Evolutionary conservation across 768 basidiomycete genomes (phyloP).

Genomic region (Lactifluus subvellereus): DNA sequence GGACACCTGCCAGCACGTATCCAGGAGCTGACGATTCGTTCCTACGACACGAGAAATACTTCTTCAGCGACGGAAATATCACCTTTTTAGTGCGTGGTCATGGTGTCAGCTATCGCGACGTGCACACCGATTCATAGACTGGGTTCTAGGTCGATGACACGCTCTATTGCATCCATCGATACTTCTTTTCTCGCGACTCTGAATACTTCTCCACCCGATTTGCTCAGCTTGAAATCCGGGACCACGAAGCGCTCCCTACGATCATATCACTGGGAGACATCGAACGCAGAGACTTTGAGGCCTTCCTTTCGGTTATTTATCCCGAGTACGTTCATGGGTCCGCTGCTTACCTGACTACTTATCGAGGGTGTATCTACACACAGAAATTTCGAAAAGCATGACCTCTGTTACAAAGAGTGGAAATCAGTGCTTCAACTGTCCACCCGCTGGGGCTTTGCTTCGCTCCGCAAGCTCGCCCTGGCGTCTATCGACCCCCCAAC

Average conservation of each 20-base stretch:
- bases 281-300: slow-evolving; percentile 14
- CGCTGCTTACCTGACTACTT: not conserved
- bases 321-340: slow-evolving; percentile 5
- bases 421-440: slow-evolving; percentile 28
- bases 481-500: not conserved
- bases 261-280: slow-evolving; percentile 6
- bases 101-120: not conserved
- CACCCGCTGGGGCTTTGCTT: slow-evolving; percentile 30
- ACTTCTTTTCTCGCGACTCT: slow-evolving; percentile 19
- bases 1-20: not conserved
- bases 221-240: not conserved
- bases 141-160: slow-evolving; percentile 8
- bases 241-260: slow-evolving; percentile 3
- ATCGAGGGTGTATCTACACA: not conserved
- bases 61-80: slow-evolving; percentile 18
- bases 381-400: slow-evolving; percentile 5
- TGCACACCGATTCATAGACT: not conserved
- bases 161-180: slow-evolving; percentile 13
- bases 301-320: slow-evolving; percentile 16
- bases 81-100: slow-evolving; percentile 12
- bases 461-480: slow-evolving; percentile 24
- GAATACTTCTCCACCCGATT: slow-evolving; percentile 11
- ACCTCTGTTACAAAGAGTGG: slow-evolving; percentile 27
- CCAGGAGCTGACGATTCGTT: not conserved
- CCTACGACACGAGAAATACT: slow-evolving; percentile 14